Evolutionary conservation across 306 rosid genomes (phyloP).

Genomic region (Astragalus glycyphyllos): DNA sequence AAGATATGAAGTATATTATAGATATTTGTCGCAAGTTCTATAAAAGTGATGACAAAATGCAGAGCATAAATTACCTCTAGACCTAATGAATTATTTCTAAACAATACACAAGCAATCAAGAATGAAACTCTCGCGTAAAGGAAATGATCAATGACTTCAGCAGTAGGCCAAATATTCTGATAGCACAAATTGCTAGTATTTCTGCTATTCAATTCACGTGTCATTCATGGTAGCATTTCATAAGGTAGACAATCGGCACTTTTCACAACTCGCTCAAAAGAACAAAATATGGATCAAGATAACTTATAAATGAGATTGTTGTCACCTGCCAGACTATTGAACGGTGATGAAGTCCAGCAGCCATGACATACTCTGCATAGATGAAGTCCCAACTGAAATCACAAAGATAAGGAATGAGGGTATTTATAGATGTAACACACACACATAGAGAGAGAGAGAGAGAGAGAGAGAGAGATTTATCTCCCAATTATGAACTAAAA

Average conservation of each 20-base stretch:
- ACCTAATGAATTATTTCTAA: not conserved
- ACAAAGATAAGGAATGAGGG: conserved; percentile 37
- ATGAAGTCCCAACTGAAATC: conserved; percentile 97
- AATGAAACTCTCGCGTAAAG: not conserved
- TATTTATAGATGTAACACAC: not conserved
- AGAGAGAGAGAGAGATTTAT: not conserved
- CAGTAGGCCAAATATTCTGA: not conserved
- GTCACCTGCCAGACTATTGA: conserved; percentile 97
- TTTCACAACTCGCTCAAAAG: conserved; percentile 16
- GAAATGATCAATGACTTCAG: not conserved
- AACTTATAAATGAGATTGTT: conserved; percentile 30
- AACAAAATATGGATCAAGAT: conserved; percentile 6
- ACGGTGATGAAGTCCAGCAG: conserved; percentile 89
- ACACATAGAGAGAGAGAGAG: not conserved
- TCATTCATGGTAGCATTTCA: not conserved
- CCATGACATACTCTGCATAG: conserved; percentile 97
- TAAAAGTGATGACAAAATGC: conserved; percentile 20
- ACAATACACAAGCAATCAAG: conserved; percentile 28
- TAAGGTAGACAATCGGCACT: conserved; percentile 3
- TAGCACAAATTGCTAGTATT: conserved; percentile 21
- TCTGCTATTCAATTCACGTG: conserved; percentile 1
- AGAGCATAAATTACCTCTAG: not conserved
- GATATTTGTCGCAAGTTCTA: conserved; percentile 26
- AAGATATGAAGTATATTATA: not conserved
- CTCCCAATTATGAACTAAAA: conserved; percentile 26